Evolutionary conservation across 257 asterid species (phyloP).

Genomic region (Gardenia jasminoides): DNA sequence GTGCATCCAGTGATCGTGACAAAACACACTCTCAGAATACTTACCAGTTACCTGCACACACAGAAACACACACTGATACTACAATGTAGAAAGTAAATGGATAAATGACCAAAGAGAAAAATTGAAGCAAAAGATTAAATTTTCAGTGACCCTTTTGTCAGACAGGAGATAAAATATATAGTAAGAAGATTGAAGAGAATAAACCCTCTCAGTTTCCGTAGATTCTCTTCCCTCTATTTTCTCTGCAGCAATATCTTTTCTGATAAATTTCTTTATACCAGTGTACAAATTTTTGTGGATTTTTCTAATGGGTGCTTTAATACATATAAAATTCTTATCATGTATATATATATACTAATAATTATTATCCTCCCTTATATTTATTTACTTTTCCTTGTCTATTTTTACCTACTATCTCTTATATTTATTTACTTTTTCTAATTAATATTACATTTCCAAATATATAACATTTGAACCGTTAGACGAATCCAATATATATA

Average conservation of each 20-base stretch:
- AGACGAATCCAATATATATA: no score
- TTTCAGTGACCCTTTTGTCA: background rate
- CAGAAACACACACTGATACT: background rate
- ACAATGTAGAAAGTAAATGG: background rate
- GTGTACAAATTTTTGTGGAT: no score
- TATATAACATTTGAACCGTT: no score
- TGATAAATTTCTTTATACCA: no score
- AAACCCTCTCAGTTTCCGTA: background rate
- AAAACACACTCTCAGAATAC: slow-evolving; percentile 14
- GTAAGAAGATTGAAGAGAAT: background rate
- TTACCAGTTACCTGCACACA: background rate
- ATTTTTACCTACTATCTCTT: no score
- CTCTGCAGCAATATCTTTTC: background rate
- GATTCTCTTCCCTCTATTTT: slow-evolving; percentile 23
- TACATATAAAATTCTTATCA: no score
- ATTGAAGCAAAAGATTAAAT: background rate
- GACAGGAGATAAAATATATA: background rate
- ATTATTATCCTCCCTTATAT: no score
- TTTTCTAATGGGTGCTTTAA: no score
- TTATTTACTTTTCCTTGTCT: no score
- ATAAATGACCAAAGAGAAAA: background rate
- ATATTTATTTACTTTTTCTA: no score
- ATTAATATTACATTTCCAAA: no score
- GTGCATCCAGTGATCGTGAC: slow-evolving; percentile 27
- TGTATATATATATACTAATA: no score